phyloP scores from a whole-genome alignment of 768 basidiomycete genomes.

The Leucogyrophana mollusca region DNA sequence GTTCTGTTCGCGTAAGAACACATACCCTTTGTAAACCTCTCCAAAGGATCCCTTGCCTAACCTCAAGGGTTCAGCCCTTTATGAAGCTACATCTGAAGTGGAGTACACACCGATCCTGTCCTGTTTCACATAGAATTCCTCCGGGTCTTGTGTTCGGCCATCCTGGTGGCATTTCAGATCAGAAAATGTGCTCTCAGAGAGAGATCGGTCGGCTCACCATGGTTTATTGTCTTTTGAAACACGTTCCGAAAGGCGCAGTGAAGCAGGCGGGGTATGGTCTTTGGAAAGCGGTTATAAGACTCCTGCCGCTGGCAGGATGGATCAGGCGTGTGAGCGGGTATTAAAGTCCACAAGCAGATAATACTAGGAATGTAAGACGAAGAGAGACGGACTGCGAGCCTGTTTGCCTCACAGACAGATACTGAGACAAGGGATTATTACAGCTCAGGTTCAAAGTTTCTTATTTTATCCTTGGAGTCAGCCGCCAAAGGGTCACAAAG shows the following conservation, averaged over 20 bases:
- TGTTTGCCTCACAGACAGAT: not conserved
- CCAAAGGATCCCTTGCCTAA: conserved; percentile 98
- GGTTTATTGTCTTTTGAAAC: conserved; percentile 2
- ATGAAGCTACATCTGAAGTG: not conserved
- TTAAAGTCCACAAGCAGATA: not conserved
- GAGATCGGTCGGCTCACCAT: conserved; percentile 6
- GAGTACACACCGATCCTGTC: conserved; percentile 82
- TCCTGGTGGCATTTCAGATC: conserved; percentile 48
- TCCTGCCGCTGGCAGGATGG: too few relatives aligned
- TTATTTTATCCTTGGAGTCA: conserved; percentile 6
- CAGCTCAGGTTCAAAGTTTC: conserved; percentile 1
- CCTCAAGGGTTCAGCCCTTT: conserved; percentile 12
- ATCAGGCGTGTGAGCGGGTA: not conserved
- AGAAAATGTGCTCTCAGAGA: conserved; percentile 2
- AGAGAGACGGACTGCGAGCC: not conserved
- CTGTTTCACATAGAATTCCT: conserved; percentile 96
- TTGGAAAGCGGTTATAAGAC: too few relatives aligned
- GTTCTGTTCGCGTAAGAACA: conserved; percentile 2
- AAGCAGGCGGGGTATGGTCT: too few relatives aligned
- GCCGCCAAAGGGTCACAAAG: conserved; percentile 1
- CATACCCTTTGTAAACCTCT: conserved; percentile 98
- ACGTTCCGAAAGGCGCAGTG: not conserved
- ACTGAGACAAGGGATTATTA: not conserved
- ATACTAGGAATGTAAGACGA: conserved; percentile 1
- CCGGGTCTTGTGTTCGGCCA: conserved; percentile 79